Evolutionary conservation across 306 rosid genomes (phyloP).

Genomic region (Canavalia ensiformis): DNA sequence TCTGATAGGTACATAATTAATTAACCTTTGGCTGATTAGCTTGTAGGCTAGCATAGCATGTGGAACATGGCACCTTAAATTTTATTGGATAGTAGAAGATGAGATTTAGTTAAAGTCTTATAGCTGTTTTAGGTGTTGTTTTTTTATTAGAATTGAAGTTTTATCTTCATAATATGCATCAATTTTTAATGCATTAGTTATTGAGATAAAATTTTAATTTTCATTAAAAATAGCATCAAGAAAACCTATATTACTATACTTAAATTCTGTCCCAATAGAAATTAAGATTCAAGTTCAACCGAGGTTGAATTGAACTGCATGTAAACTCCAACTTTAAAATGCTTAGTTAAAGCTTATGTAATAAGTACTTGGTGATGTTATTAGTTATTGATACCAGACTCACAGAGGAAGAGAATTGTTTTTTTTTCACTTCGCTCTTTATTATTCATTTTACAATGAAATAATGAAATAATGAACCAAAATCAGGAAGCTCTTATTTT

Average conservation of each 20-base stretch:
- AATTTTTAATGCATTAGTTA: too few relatives aligned
- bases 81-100: not conserved
- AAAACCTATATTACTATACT: too few relatives aligned
- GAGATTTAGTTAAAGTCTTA: too few relatives aligned
- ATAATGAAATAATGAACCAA: too few relatives aligned
- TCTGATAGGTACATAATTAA: not conserved
- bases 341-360: not conserved
- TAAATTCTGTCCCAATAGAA: not conserved
- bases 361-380: conserved; percentile 5
- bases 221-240: too few relatives aligned
- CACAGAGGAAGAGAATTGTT: not conserved
- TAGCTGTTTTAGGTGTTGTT: too few relatives aligned
- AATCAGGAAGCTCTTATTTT: too few relatives aligned
- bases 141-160: too few relatives aligned
- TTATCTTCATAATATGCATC: too few relatives aligned
- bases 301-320: conserved; percentile 58
- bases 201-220: too few relatives aligned
- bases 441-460: too few relatives aligned
- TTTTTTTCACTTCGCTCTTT: not conserved
- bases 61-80: not conserved
- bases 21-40: conserved; percentile 8
- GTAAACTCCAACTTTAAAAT: not conserved
- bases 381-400: not conserved
- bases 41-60: not conserved
- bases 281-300: conserved; percentile 52